Conservation (phyloP, 805 yeast genomes). For the Spathaspora arborariae region DNA sequence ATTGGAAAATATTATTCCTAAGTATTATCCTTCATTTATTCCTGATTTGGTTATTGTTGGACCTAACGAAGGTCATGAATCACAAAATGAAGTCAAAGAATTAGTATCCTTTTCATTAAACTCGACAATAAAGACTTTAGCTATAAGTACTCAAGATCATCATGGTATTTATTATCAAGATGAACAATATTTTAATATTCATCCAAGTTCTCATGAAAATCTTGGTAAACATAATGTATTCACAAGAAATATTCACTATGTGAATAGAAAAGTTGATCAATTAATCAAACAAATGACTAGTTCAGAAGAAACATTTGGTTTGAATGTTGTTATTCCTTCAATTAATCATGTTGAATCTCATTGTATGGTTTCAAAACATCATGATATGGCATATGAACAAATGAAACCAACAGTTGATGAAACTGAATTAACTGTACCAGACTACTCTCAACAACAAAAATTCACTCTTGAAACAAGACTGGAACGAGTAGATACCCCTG, state of each 20-base stretch:
- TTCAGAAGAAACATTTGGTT: not conserved
- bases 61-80: conserved; percentile 23
- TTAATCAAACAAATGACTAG: conserved; percentile 13
- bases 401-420: not conserved
- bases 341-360: conserved; percentile 19
- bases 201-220: conserved; percentile 5
- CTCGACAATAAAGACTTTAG: conserved; percentile 15
- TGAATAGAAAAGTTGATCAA: conserved; percentile 20
- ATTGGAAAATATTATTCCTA: conserved; percentile 22
- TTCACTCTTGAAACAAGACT: not conserved
- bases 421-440: not conserved
- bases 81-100: conserved; percentile 15
- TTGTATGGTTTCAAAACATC: conserved; percentile 15
- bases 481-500: not conserved
- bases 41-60: conserved; percentile 28
- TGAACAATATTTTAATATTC: conserved; percentile 23
- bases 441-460: not conserved
- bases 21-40: conserved; percentile 18
- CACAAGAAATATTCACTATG: conserved; percentile 18
- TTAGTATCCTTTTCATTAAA: conserved; percentile 10
- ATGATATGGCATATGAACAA: conserved; percentile 2
- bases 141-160: conserved; percentile 23
- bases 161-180: conserved; percentile 31
- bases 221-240: conserved; percentile 18
- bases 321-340: conserved; percentile 28